These are phyloP conservation scores for Vaccinium macrocarpon DNA, from an alignment of 148 eudicot species.

Conservation along the genomic window DNA sequence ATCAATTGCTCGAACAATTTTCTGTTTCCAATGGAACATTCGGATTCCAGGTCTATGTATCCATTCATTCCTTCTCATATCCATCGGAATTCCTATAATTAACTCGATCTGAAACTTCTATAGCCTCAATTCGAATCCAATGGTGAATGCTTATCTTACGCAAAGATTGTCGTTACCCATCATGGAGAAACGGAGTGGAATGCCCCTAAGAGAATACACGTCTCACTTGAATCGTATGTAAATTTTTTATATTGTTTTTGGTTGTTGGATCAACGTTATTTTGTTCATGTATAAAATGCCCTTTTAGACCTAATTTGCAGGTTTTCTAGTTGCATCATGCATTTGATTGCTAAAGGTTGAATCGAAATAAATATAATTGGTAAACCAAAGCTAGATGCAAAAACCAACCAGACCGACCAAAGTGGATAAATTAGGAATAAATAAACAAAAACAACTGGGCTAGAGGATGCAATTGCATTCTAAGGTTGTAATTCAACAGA, in stretches of 20 bases:
- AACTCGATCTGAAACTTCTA: background rate
- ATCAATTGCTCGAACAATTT: background rate
- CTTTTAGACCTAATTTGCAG: background rate
- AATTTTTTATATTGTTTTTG: background rate
- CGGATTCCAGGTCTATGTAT: constrained; percentile 28
- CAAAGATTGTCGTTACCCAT: constrained; percentile 53
- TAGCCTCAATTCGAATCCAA: constrained; percentile 16
- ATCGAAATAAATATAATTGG: too few species aligned
- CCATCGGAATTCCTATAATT: background rate
- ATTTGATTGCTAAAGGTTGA: background rate
- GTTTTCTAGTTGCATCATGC: background rate
- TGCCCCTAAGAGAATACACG: constrained; percentile 65
- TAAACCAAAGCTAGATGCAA: too few species aligned
- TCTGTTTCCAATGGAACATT: constrained; percentile 22
- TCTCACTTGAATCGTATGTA: background rate
- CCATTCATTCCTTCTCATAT: background rate
- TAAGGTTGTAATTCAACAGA: too few species aligned
- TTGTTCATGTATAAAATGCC: background rate
- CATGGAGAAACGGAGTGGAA: constrained; percentile 88
- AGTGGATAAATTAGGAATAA: too few species aligned
- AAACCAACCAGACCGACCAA: too few species aligned
- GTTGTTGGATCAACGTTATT: background rate
- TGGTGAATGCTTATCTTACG: constrained; percentile 19
- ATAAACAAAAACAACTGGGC: too few species aligned
- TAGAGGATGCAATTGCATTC: too few species aligned